phyloP scores from a whole-genome alignment of 208 protist species.

The Balamuthia mandrillaris region DNA sequence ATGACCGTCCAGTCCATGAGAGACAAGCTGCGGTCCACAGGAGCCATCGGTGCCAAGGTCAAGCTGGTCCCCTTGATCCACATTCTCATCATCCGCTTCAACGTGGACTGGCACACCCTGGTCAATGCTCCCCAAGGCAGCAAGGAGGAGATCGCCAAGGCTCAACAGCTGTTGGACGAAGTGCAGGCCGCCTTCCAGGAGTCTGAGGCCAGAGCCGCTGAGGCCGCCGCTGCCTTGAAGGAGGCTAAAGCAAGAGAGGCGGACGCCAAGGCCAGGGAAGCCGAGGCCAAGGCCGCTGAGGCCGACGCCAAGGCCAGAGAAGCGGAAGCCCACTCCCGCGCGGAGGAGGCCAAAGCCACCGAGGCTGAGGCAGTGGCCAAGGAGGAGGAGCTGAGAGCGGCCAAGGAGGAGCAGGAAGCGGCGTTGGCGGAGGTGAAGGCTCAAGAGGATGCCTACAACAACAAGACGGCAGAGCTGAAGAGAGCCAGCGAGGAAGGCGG shows the following conservation, averaged over 20 bases:
- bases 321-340: no score
- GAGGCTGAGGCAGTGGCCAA: not conserved
- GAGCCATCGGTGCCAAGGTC: not conserved
- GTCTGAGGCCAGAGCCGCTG: not conserved
- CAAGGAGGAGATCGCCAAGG: slow-evolving; percentile 17
- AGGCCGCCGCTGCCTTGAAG: not conserved
- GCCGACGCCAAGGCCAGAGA: not conserved
- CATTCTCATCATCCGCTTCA: not conserved
- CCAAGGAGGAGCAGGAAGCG: no score
- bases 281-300: no score
- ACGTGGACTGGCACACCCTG: not conserved
- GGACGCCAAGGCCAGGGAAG: no score
- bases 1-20: slow-evolving; percentile 1
- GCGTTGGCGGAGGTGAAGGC: not conserved
- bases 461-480: slow-evolving; percentile 42
- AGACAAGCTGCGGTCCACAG: slow-evolving; percentile 8
- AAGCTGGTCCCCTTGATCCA: slow-evolving; percentile 16
- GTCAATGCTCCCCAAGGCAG: slow-evolving; percentile 8
- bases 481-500: slow-evolving; percentile 39
- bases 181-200: not conserved
- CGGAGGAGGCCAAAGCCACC: not conserved
- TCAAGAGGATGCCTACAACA: slow-evolving; percentile 37
- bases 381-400: no score
- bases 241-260: no score
- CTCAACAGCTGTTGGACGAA: not conserved